Conservation (phyloP, 768 basidiomycete genomes). For the Boletus reticulatus region DNA sequence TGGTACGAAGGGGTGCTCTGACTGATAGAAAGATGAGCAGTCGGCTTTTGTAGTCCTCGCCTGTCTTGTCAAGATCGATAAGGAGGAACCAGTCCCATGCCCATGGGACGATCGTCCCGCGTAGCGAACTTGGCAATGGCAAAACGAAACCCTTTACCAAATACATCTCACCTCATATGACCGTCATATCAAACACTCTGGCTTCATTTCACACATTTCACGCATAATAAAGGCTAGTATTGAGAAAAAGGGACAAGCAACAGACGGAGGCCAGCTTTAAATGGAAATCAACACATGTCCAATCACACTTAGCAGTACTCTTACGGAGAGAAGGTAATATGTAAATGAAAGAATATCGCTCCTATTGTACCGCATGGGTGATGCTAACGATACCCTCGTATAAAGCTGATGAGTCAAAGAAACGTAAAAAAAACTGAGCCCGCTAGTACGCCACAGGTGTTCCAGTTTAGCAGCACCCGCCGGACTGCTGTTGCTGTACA, state of each 20-base stretch:
- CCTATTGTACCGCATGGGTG: conserved; percentile 29
- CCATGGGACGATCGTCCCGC: neutral
- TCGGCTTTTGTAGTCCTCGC: conserved; percentile 7
- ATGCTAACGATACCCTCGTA: conserved; percentile 27
- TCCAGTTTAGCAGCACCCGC: conserved; percentile 73
- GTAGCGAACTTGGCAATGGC: neutral
- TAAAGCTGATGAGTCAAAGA: conserved; percentile 11
- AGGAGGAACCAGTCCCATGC: conserved; percentile 9
- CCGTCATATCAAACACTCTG: neutral
- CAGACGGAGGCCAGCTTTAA: conserved; percentile 24
- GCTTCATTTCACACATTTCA: neutral
- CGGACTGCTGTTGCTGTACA: conserved; percentile 70
- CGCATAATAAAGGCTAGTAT: conserved; percentile 13
- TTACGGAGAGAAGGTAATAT: conserved; percentile 29
- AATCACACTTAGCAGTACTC: conserved; percentile 22
- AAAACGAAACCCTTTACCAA: neutral
- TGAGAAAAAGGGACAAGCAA: conserved; percentile 20
- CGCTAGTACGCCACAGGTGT: conserved; percentile 16
- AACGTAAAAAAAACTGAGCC: conserved; percentile 14
- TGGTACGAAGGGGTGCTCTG: neutral
- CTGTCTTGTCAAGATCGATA: conserved; percentile 20
- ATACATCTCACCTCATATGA: no score
- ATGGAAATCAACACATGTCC: conserved; percentile 28
- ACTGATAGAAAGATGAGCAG: neutral
- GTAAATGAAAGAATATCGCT: conserved; percentile 34